Evolutionary conservation across 192 early-diverging fungal species (phyloP), one percentile per base, ranked within the genome.

Genomic region (Kickxella alabastrina): DNA sequence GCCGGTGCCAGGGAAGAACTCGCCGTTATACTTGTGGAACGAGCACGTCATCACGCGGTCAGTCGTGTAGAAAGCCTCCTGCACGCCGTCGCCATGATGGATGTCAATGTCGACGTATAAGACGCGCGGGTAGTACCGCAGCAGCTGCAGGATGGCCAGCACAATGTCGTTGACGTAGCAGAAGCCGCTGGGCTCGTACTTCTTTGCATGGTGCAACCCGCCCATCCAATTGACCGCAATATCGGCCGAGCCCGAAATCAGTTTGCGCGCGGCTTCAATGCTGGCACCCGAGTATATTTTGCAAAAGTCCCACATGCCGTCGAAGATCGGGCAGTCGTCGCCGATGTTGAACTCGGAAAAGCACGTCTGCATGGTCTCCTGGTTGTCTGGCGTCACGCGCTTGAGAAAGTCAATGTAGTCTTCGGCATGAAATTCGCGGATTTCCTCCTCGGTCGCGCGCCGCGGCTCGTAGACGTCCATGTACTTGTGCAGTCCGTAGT

Each of bases 311-410:
- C 88, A 99, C 67, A 97, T 82, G 8, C 97, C 97, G 44, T 92
- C 92, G 75, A 95, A 99, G 9, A 97, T 88, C 4, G 97, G 97
- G 52, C 95, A 97, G 74, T 99, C 97, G 48, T 99, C 97, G 10
- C 92, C 91, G 17, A 99, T 87, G 53, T 98, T 98, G 66, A 91
- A 89, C 36, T 82, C 74, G 14, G 77, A 62, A 39, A 85, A 85
- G 25, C 82, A 57, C 21, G 80, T 75, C 50, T 72, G 62, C 52
- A 80, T 79, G 26, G 63, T 35, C 49, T 65, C 56, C 81, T 81
- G 68, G 60, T 85, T 90, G 21, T 85, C 86, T 0, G 86, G 85
- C 1, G 87, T 89, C 0, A 91, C 84, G 53, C 91, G 82, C 37
- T 91, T 82, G 31, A 99, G 79, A 65, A 99, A 99, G 13, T 95